Base-by-base conservation (phyloP, 106 monocot genomes). In the Agapanthus africanus region DNA sequence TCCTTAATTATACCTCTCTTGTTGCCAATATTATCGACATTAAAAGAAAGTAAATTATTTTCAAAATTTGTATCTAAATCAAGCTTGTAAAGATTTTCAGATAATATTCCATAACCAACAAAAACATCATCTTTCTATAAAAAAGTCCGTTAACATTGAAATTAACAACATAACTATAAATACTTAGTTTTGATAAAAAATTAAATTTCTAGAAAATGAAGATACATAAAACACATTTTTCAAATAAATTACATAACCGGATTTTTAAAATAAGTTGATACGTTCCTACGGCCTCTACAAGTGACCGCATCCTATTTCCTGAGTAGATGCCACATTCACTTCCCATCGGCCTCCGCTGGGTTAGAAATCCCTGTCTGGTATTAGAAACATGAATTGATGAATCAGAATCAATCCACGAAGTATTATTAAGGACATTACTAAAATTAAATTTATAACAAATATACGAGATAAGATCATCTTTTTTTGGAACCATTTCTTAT, bases 401-500 rank as follows among this genome's bases (percentile, higher is more conserved):
- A 57, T 54, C 32, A 23, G 35, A 70, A 11, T 56, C 39, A 59
- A 25, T n/a, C n/a, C n/a, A n/a, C n/a, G n/a, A n/a, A n/a, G n/a
- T n/a, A n/a, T n/a, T n/a, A n/a, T n/a, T n/a, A 34, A 14, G 6
- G 18, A 16, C 63, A 63, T 18, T 15, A 46, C 11, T 27, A 39
- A 19, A 54, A 52, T 35, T 35, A 15, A 35, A 68, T 68, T 68
- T 47, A 68, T 36, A 37, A 54, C 35, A 68, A 10, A 70, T 21
- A 70, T 10, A 28, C 8, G 40, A 59, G 4, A 26, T 27, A 18
- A 59, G 6, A 41, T 40, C 23, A 34, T 44, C 54, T 70, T 51
- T 15, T 54, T 70, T 23, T 70, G 16, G 9, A 70, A 7, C 54
- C 52, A 70, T 22, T 70, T 36, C 52, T 70, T n/a, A 54, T 70